Conservation (phyloP, 2,329 filamentous ascomycete species). For the Colletotrichum endophyticum region DNA sequence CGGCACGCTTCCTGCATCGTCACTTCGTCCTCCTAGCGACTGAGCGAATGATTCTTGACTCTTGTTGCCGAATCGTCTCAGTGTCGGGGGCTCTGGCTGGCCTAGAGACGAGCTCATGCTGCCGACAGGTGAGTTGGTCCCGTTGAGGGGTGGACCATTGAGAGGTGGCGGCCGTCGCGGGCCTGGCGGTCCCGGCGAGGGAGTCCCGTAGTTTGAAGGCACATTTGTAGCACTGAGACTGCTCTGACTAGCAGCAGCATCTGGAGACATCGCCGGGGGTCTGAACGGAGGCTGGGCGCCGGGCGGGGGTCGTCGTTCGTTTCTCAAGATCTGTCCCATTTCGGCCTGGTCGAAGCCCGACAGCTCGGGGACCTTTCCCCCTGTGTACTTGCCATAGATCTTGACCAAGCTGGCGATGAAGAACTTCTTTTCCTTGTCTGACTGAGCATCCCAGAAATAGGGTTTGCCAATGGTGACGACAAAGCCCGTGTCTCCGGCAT, state of each 20-base stretch:
- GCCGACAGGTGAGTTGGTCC: slow-evolving; percentile 48
- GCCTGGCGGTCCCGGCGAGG: slow-evolving; percentile 28
- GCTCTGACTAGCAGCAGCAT: slow-evolving; percentile 22
- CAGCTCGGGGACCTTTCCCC: slow-evolving; percentile 79
- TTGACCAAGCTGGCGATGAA: slow-evolving; percentile 97
- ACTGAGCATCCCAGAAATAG: slow-evolving; percentile 96
- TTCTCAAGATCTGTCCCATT: slow-evolving; percentile 74
- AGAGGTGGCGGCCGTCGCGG: slow-evolving; percentile 13
- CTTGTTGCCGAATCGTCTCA: slow-evolving; percentile 58
- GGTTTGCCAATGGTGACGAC: slow-evolving; percentile 88
- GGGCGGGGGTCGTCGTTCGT: slow-evolving; percentile 46
- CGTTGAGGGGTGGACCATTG: slow-evolving; percentile 10
- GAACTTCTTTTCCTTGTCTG: slow-evolving; percentile 96
- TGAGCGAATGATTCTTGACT: slow-evolving; percentile 63
- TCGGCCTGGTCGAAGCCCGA: slow-evolving; percentile 83
- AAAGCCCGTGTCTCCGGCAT: slow-evolving; percentile 86
- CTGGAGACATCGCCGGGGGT: slow-evolving; percentile 4
- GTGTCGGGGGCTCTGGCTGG: slow-evolving; percentile 44
- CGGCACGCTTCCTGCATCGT: slow-evolving; percentile 55
- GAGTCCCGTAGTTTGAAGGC: slow-evolving; percentile 35
- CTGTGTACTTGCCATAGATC: slow-evolving; percentile 96
- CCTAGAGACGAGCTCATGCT: slow-evolving; percentile 56
- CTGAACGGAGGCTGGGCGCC: not conserved
- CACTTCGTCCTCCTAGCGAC: slow-evolving; percentile 51
- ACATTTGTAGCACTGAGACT: slow-evolving; percentile 22